Base-by-base conservation (phyloP, 495 filamentous ascomycete genomes). In the Cercophora samala region DNA sequence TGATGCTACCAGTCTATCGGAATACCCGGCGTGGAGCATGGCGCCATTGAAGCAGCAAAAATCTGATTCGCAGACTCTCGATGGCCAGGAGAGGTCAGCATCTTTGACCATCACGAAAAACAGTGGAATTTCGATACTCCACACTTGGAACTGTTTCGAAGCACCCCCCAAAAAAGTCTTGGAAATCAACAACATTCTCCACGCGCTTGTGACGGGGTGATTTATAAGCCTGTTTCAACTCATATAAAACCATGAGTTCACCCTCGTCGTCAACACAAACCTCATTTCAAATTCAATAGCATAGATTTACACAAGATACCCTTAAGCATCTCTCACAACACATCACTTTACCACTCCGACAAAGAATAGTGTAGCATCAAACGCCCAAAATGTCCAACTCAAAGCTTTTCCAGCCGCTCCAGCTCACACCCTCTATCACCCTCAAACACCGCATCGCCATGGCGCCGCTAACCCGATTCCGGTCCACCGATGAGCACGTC, bases 391-490 rank as follows among this genome's bases (percentile, higher is more conserved):
- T 61, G 25, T 32, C 22, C 22, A 54, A 64, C 1, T 64, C 67
- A 13, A 68, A 68, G 21, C 72, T 77, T n/a, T 83, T 83, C 75
- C 63, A 78, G 29, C 81, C 81, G 52, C 75, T 84, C 32, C 73
- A 73, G 46, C 66, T 83, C 3, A 78, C 78, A 64, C 29, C 58
- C 53, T 74, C 67, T 32, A 68, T 46, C 8, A 46, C 68, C 15
- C 75, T 84, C 21, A 19, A 73, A 56, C 77, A 84, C 68, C 77
- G 81, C 53, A 70, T 83, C 21, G 77, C 74, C 52, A 76, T 83
- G 75, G 78, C 80, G 0, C 82, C 82, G 1, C 69, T 83, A 6
- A 84, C 83, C 9, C 79, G 83, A n/a, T 81, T 69, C 70, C 82
- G 83, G 23, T 72, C 78, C 23, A 64, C 72, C 19, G 69, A 71